Conservation (phyloP, 2,329 filamentous ascomycete genomes). For the Fusarium nematophilum region DNA sequence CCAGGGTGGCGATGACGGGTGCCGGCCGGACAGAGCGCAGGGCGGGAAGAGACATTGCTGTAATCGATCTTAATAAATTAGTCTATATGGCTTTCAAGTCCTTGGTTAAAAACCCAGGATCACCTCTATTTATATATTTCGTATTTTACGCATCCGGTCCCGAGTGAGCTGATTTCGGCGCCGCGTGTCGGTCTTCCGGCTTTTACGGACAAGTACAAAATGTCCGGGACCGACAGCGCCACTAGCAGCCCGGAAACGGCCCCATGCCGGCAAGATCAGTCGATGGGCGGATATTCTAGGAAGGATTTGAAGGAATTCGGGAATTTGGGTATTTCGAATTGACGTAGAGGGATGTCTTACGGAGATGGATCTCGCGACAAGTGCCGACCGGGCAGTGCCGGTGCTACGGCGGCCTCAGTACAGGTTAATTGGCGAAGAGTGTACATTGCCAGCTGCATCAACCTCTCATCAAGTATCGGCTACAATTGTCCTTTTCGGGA, state of each 20-base stretch:
- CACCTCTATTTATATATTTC: conserved; percentile 2
- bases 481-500: no score
- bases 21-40: conserved; percentile 32
- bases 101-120: background rate
- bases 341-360: no score
- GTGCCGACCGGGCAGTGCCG: no score
- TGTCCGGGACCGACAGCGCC: conserved; percentile 23
- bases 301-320: no score
- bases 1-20: conserved; percentile 39
- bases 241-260: background rate
- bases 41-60: conserved; percentile 26
- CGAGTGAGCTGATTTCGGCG: background rate
- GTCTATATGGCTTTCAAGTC: no score
- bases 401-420: no score
- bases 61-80: background rate
- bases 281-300: no score
- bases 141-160: background rate
- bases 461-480: no score
- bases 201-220: conserved; percentile 22
- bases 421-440: no score
- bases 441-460: no score
- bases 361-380: no score
- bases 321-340: no score
- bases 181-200: background rate
- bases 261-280: background rate